Conservation (phyloP, 2,329 filamentous ascomycete genomes). For the Penicillium brevicompactum region DNA sequence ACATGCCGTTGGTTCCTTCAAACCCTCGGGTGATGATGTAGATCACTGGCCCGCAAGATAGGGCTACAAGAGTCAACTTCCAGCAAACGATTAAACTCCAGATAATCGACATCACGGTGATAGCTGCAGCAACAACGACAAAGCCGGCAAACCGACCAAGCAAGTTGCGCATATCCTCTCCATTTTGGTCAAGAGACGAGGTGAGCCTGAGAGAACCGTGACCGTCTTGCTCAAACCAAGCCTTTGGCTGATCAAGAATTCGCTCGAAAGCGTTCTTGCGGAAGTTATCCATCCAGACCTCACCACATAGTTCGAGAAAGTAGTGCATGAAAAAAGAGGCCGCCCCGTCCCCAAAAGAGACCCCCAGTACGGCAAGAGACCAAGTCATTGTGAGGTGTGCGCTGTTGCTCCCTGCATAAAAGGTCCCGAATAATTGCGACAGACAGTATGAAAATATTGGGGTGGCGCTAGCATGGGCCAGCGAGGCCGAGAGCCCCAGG, state of each 20-base stretch:
- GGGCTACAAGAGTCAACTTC: constrained; percentile 76
- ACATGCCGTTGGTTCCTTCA: constrained; percentile 65
- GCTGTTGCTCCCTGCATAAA: constrained; percentile 60
- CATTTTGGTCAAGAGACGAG: constrained; percentile 75
- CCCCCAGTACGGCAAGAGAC: constrained; percentile 68
- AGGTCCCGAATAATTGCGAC: constrained; percentile 69
- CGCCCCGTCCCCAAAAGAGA: constrained; percentile 68
- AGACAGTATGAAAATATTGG: constrained; percentile 78
- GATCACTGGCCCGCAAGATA: constrained; percentile 69
- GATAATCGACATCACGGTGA: constrained; percentile 67
- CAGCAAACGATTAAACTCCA: constrained; percentile 78
- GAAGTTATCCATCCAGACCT: constrained; percentile 75
- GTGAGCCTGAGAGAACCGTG: constrained; percentile 67
- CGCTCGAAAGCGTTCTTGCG: constrained; percentile 68
- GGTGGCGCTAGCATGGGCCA: constrained; percentile 67
- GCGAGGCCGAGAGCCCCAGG: constrained; percentile 61
- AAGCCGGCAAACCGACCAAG: constrained; percentile 76
- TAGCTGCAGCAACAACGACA: constrained; percentile 65
- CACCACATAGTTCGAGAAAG: constrained; percentile 69
- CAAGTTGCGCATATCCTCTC: constrained; percentile 84
- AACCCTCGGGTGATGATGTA: constrained; percentile 68
- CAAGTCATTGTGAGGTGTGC: constrained; percentile 61
- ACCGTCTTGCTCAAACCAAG: constrained; percentile 73
- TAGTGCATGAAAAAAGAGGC: constrained; percentile 69
- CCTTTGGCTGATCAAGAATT: constrained; percentile 73